Conservation (phyloP, 768 basidiomycete species). For the Hysterangium stoloniferum region DNA sequence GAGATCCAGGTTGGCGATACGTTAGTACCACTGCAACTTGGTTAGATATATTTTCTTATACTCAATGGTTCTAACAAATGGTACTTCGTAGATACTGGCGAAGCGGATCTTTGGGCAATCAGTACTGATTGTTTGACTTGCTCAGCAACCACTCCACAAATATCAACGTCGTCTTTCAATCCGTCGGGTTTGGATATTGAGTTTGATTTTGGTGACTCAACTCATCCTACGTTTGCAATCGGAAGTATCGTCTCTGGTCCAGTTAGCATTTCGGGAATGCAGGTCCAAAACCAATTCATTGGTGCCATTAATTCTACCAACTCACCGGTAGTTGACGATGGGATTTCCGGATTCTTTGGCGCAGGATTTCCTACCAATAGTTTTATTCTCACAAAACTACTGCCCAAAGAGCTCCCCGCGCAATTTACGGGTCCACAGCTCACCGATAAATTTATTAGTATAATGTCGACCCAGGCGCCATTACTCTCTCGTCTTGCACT, state of each 20-base stretch:
- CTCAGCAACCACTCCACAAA: neutral
- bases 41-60: neutral
- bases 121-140: neutral
- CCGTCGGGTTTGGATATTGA: neutral
- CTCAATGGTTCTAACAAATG: neutral
- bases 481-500: constrained; percentile 25
- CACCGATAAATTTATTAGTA: constrained; percentile 17
- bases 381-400: neutral
- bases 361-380: constrained; percentile 70
- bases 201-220: neutral
- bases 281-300: constrained; percentile 44
- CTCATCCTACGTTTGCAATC: neutral
- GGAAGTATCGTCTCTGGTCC: neutral
- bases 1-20: neutral
- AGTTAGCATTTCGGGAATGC: neutral
- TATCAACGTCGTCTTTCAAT: neutral
- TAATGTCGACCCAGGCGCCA: constrained; percentile 26
- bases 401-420: neutral
- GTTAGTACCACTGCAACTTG: neutral
- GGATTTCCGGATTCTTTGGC: constrained; percentile 64
- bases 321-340: constrained; percentile 47
- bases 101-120: constrained; percentile 2
- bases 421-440: neutral
- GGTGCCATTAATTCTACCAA: constrained; percentile 64
- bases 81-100: neutral